Evolutionary conservation across 2,329 filamentous ascomycete species (phyloP), one percentile per base, ranked within the genome.

Genomic region (Ampelomyces quisqualis): DNA sequence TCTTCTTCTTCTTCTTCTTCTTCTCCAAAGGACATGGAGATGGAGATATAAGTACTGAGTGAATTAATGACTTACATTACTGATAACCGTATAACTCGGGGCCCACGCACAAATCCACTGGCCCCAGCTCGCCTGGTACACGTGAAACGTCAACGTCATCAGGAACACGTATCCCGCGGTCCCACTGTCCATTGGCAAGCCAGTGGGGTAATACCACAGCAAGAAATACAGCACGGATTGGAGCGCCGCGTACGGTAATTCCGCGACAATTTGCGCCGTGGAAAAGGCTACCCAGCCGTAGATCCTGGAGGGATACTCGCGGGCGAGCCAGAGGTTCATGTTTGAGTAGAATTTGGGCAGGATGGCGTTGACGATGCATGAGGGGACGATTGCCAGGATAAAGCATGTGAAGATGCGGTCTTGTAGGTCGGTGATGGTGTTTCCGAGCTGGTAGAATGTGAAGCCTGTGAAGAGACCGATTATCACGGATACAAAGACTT

Each of bases 281-380:
- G 88, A 77, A 64, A 90, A 89, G 1, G 77, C 81, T 49, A 79
- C 75, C 85, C 86, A 89, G 0, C 80, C 85, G 69, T 89, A 90
- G 1, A 81, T 77, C 57, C 88, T 87, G 54, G 77, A 80, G 2
- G 83, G 77, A 9, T 77, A 72, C 57, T 82, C 79, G 29, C 78
- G 77, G 3, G 74, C 76, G 59, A 81, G 78, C 62, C 79, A 82
- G n/a, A 82, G 57, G 13, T 66, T 59, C 20, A 61, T 60, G 19
- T 56, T 51, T 7, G 62, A 70, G 32, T 76, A 73, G 55, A 77
- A 76, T 4, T 75, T 45, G 11, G 72, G 66, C 24, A 68, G 64
- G 2, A 72, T 49, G 19, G 71, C 69, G 1, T 53, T 69, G 53
- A 67, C 67, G 44, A 71, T 68, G 60, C 60, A 62, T 28, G 66